Evolutionary conservation across 140 eudicot genomes (phyloP), one percentile per base, ranked within the genome.

Genomic region (Anethum foeniculum): DNA sequence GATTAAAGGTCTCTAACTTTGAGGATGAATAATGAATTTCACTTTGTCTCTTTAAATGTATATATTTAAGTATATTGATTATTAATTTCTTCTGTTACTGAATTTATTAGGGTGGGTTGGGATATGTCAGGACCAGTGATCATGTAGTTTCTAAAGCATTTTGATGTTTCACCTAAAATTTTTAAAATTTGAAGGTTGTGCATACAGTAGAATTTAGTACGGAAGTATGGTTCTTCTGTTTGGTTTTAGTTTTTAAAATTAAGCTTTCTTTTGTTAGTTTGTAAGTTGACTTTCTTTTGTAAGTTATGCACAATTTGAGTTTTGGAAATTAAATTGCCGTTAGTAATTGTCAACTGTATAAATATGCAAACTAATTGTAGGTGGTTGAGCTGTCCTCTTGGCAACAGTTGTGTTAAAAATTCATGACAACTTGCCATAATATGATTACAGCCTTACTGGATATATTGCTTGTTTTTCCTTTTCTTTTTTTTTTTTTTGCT

Each of bases 91-190:
- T 28, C 21, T 7, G 14, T 14, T 51, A 28, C 38, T 44, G 44
- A 7, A 5, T 49, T 48, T 51, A 14, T 77, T 77, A 14, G 19
- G 4, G 44, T 36, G 47, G 68, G 80, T 27, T 7, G 67, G 79
- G 80, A 21, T 18, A 34, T 41, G 51, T 72, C 49, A 39, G 77
- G 77, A 68, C 74, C 77, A 38, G 48, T 71, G 28, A 39, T 48
- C 51, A 36, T 71, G 32, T 12, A 72, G 6, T 72, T 38, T 71
- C 49, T 71, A 36, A 69, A 39, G 47, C 32, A 19, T 38, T 71
- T 72, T 39, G 3, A 72, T n/a, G 18, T 21, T 72, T 14, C 6
- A 41, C 19, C 48, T 32, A 72, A 11, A 38, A 21, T 23, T 71
- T 32, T 38, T 3, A 41, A 7, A 68, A 21, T 39, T 2, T 41